Base-by-base conservation (phyloP, 1,284 basidiomycete genomes). In the Ceratobasidium sp. region DNA sequence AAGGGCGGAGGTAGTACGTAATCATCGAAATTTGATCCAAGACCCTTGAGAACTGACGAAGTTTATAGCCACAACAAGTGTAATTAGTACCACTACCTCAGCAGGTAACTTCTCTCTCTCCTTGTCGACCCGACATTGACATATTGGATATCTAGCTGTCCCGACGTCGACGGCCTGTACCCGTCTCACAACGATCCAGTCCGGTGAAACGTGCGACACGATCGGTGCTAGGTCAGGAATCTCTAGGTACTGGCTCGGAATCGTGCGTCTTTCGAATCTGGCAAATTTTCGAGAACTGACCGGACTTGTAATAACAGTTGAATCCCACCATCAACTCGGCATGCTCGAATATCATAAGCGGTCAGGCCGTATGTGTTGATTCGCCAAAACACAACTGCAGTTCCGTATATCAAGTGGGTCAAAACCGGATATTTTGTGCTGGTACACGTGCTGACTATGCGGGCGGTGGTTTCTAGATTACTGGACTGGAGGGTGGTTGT, bases 261-360 rank as follows among this genome's bases (percentile, higher is more conserved):
- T 54, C n/a, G n/a, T n/a, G n/a, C n/a, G n/a, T n/a, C n/a, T n/a
- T n/a, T n/a, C n/a, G n/a, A n/a, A n/a, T n/a, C n/a, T n/a, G n/a
- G n/a, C n/a, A n/a, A n/a, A n/a, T n/a, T n/a, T n/a, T n/a, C n/a
- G n/a, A n/a, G n/a, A n/a, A n/a, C n/a, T n/a, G n/a, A n/a, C n/a
- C n/a, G n/a, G n/a, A n/a, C n/a, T n/a, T n/a, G n/a, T n/a, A n/a
- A n/a, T n/a, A n/a, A n/a, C n/a, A n/a, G 1, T 35, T 54, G 32
- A 35, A 54, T 35, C 52, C 52, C n/a, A 54, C 52, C 13, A 54
- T 54, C 29, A 54, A 54, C 29, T 34, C 52, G 31, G 52, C 52
- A 22, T 54, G 52, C 38, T 17, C 52, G 15, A 54, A 54, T n/a
- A n/a, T n/a, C n/a, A n/a, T n/a, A n/a, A n/a, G n/a, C n/a, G n/a